A percentile compares a stretch with the other conserved stretches of the same genome.
phyloP scores from a whole-genome alignment of 1,284 basidiomycete species.

The Wolfiporia cocos region DNA sequence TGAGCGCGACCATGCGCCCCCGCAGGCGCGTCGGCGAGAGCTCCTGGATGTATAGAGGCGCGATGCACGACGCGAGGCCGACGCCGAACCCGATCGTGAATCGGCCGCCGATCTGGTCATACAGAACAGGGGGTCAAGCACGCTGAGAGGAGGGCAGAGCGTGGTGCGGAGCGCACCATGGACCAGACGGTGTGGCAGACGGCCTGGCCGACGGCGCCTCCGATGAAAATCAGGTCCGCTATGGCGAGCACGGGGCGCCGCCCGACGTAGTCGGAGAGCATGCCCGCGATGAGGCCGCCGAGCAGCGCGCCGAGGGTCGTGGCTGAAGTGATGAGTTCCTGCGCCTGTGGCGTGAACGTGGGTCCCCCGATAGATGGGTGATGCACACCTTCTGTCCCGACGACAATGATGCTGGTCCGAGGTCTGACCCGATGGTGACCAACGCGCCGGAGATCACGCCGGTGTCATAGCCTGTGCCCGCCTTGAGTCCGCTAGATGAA shows the following conservation, averaged over 20 bases:
- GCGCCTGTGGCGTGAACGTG: neutral
- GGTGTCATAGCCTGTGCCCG: constrained; percentile 68
- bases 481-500: neutral
- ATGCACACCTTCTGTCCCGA: constrained; percentile 56
- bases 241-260: constrained; percentile 61
- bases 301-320: constrained; percentile 78
- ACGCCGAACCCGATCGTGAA: constrained; percentile 71
- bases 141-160: too few relatives aligned
- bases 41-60: constrained; percentile 82
- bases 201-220: constrained; percentile 66
- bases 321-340: constrained; percentile 79
- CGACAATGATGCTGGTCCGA: constrained; percentile 54
- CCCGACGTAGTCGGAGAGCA: constrained; percentile 70
- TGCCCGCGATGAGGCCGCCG: constrained; percentile 66
- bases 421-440: constrained; percentile 65
- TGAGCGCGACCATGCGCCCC: constrained; percentile 71
- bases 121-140: neutral
- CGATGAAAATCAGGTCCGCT: constrained; percentile 73
- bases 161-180: constrained; percentile 47
- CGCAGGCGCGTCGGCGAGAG: constrained; percentile 71
- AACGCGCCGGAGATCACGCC: constrained; percentile 76
- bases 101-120: constrained; percentile 56
- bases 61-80: constrained; percentile 72
- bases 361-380: neutral
- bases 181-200: constrained; percentile 62